Conservation (phyloP, 2,329 filamentous ascomycete species). For the Colletotrichum noveboracense region DNA sequence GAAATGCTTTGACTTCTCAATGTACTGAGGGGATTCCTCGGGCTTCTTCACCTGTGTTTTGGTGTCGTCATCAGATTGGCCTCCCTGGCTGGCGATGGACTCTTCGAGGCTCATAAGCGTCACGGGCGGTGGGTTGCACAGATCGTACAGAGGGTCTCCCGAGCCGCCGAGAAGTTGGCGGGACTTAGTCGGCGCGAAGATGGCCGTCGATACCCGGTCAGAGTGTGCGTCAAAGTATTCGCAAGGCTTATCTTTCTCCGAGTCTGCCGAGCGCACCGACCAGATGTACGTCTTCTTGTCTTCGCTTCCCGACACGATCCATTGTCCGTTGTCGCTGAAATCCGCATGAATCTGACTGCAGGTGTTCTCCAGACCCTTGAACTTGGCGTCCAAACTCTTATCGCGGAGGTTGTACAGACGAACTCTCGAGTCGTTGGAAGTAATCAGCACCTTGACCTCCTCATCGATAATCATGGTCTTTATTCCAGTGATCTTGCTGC, state of each 20-base stretch:
- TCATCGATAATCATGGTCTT: conserved; percentile 71
- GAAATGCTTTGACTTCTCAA: conserved; percentile 75
- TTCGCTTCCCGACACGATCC: conserved; percentile 92
- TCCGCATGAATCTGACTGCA: conserved; percentile 89
- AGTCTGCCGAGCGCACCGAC: conserved; percentile 67
- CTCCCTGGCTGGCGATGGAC: conserved; percentile 45
- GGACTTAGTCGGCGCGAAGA: conserved; percentile 82
- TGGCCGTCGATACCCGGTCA: conserved; percentile 85
- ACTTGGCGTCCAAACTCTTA: conserved; percentile 85
- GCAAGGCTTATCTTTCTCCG: conserved; percentile 79
- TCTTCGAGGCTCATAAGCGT: conserved; percentile 80
- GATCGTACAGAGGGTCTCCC: conserved; percentile 91
- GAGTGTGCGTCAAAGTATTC: conserved; percentile 93
- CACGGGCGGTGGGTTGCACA: conserved; percentile 94
- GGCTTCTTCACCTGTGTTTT: conserved; percentile 45
- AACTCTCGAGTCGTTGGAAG: conserved; percentile 92
- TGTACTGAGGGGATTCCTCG: conserved; percentile 77
- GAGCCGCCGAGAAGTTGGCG: conserved; percentile 79
- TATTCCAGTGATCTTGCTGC: conserved; percentile 97
- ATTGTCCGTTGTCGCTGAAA: conserved; percentile 85
- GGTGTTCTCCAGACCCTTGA: conserved; percentile 88
- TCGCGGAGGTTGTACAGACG: conserved; percentile 88
- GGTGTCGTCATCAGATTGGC: conserved; percentile 38
- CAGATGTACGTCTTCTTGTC: conserved; percentile 91
- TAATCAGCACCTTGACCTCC: conserved; percentile 84